These are phyloP conservation scores for Xylaria intraflava DNA, from an alignment of 495 filamentous ascomycete species.

Conservation along the genomic window DNA sequence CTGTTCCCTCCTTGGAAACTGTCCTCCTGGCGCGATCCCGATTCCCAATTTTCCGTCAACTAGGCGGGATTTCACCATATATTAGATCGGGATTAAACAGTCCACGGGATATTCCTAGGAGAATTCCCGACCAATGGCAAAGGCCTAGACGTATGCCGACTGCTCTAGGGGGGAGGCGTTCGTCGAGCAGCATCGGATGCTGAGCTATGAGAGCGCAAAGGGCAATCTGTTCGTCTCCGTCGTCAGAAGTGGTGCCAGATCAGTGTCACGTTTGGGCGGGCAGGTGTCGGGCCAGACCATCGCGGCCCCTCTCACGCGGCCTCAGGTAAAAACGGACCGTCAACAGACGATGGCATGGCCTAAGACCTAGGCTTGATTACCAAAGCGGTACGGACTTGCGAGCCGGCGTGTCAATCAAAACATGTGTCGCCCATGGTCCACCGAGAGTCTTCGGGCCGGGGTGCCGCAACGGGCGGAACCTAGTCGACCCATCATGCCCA, in stretches of 20 bases:
- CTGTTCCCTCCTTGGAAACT: background rate
- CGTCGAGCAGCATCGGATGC: conserved; percentile 9
- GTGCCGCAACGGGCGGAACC: conserved; percentile 19
- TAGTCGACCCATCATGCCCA: background rate
- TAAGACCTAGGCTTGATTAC: conserved; percentile 6
- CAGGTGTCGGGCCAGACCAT: conserved; percentile 1
- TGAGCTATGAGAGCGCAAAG: conserved; percentile 1
- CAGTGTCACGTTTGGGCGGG: conserved; percentile 1
- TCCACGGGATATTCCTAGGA: conserved; percentile 12
- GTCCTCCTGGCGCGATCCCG: conserved; percentile 1
- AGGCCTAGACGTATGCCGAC: conserved; percentile 10
- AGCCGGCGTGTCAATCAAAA: conserved; percentile 28
- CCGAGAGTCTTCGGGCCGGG: conserved; percentile 26
- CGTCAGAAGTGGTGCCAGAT: background rate
- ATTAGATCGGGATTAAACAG: conserved; percentile 16
- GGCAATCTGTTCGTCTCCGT: conserved; percentile 18
- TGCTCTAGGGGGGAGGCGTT: conserved; percentile 8
- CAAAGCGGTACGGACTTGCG: conserved; percentile 24
- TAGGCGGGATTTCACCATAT: background rate
- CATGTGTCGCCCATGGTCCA: background rate
- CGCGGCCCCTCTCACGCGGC: conserved; percentile 8
- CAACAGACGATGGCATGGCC: conserved; percentile 6
- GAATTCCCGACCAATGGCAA: conserved; percentile 23
- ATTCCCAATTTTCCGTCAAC: conserved; percentile 2
- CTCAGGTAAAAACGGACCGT: conserved; percentile 22